These are phyloP conservation scores for Tulasnella sp. DNA, from an alignment of 768 basidiomycete genomes.

Conservation along the genomic window DNA sequence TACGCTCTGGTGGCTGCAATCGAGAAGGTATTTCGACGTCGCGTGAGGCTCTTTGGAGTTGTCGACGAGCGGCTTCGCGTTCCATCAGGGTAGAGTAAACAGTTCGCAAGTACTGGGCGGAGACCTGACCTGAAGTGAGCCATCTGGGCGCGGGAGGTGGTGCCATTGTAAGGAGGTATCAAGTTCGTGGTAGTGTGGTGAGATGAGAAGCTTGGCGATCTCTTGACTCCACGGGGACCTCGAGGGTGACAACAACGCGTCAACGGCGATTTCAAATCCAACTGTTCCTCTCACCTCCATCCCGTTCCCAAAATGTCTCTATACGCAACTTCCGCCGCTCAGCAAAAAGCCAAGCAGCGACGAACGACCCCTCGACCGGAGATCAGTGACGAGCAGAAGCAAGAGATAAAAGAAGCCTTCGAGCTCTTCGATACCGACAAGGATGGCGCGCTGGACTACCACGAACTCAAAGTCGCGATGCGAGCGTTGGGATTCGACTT, in stretches of 20 bases:
- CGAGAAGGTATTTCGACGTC: neutral
- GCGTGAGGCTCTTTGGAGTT: neutral
- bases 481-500: slow-evolving; percentile 93
- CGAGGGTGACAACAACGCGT: neutral
- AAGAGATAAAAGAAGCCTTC: slow-evolving; percentile 97
- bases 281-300: neutral
- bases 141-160: neutral
- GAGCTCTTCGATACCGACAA: slow-evolving; percentile 99
- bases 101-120: neutral
- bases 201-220: neutral
- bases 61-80: neutral
- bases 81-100: slow-evolving; percentile 4
- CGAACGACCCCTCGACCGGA: slow-evolving; percentile 68
- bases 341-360: slow-evolving; percentile 53
- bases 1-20: neutral
- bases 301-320: neutral
- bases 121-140: neutral
- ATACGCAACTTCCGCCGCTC: slow-evolving; percentile 12
- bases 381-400: slow-evolving; percentile 71
- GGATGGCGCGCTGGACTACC: slow-evolving; percentile 92
- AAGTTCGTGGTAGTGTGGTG: neutral
- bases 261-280: neutral
- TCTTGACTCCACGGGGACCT: neutral
- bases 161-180: neutral
- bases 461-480: slow-evolving; percentile 99